Percentiles rank a stretch among this genome's conserved stretches.
Conservation (phyloP, 1,139 yeast species). For the Eremothecium coryli region DNA sequence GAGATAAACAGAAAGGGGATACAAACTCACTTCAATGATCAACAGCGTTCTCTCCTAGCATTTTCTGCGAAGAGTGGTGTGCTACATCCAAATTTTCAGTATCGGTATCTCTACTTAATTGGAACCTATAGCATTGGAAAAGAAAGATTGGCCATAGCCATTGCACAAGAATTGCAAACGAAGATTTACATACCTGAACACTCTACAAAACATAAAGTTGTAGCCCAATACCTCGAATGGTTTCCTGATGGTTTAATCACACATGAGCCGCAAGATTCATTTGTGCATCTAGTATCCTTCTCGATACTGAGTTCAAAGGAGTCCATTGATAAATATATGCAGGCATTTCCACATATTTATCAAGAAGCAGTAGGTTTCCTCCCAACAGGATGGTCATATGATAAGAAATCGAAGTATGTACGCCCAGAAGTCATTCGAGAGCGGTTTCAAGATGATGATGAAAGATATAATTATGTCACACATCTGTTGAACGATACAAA, state of each 20-base stretch:
- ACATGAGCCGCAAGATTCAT: constrained; percentile 40
- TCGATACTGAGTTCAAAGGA: constrained; percentile 35
- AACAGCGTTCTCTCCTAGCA: constrained; percentile 34
- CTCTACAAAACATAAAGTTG: constrained; percentile 13
- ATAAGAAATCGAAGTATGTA: constrained; percentile 9
- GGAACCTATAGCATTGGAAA: constrained; percentile 92
- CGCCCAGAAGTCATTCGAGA: not conserved
- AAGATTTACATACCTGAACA: constrained; percentile 18
- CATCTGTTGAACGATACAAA: constrained; percentile 10
- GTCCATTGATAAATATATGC: constrained; percentile 42
- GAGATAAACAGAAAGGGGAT: constrained; percentile 25
- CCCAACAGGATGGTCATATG: constrained; percentile 86
- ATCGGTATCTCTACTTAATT: constrained; percentile 51
- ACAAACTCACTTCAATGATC: constrained; percentile 26
- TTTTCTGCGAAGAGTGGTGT: constrained; percentile 4
- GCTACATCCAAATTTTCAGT: constrained; percentile 8
- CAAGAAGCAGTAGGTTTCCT: constrained; percentile 54
- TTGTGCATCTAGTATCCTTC: constrained; percentile 68
- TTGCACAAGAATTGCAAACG: constrained; percentile 19
- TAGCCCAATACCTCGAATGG: constrained; percentile 12
- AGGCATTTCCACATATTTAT: constrained; percentile 38
- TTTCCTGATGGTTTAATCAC: constrained; percentile 30
- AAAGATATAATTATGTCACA: constrained; percentile 1
- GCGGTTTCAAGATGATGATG: not conserved
- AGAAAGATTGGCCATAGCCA: constrained; percentile 61